phyloP scores from a whole-genome alignment of 2,329 filamentous ascomycete species.

The Elsinoe perseae region DNA sequence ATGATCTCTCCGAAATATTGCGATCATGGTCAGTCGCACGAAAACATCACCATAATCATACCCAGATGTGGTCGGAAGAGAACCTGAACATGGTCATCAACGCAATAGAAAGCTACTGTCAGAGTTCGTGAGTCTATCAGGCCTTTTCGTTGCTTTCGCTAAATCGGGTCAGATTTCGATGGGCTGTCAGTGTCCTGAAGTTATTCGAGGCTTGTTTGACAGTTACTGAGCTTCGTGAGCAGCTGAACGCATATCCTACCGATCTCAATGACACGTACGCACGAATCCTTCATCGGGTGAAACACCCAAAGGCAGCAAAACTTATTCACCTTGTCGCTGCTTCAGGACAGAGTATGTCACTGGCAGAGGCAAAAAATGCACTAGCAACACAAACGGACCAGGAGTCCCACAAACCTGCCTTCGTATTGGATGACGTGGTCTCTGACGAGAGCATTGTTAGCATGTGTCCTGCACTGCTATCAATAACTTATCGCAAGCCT shows the following conservation, averaged over 20 bases:
- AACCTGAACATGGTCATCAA: neutral
- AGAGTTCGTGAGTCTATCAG: neutral
- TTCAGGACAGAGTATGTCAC: slow-evolving; percentile 12
- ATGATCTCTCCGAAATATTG: too few relatives aligned
- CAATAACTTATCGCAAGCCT: neutral
- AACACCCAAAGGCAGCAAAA: slow-evolving; percentile 15
- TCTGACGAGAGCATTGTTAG: neutral
- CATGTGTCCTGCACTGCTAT: neutral
- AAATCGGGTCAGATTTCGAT: neutral
- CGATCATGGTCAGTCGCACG: too few relatives aligned
- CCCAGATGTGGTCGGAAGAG: too few relatives aligned
- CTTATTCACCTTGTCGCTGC: slow-evolving; percentile 11
- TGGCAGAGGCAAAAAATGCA: slow-evolving; percentile 5
- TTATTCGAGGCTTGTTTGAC: slow-evolving; percentile 14
- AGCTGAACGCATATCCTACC: neutral
- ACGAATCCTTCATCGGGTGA: slow-evolving; percentile 17
- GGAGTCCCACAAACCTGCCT: neutral
- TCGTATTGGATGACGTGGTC: slow-evolving; percentile 6
- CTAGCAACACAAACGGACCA: slow-evolving; percentile 17
- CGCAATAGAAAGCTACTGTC: neutral
- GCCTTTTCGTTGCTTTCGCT: neutral
- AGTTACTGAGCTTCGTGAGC: slow-evolving; percentile 1
- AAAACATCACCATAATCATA: too few relatives aligned
- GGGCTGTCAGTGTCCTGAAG: neutral
- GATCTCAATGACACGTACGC: neutral